A percentile compares a stretch with the other conserved stretches of the same genome.
Conservation (phyloP, 225 moss, liverwort and hornwort species). For the Neckera pumila region DNA sequence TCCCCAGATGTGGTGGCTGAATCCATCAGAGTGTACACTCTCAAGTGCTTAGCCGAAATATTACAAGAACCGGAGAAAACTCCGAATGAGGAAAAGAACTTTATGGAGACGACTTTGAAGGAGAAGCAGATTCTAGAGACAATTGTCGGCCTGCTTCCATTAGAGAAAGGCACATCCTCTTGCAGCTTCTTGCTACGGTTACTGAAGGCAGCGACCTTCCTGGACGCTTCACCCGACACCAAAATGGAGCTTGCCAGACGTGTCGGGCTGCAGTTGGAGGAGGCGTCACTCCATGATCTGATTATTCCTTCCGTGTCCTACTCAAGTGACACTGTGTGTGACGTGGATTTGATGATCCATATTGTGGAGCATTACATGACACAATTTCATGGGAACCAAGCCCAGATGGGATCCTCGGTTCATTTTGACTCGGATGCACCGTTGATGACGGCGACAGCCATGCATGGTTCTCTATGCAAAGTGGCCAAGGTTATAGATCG, state of each 20-base stretch:
- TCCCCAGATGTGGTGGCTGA: constrained; percentile 45
- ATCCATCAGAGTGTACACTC: constrained; percentile 44
- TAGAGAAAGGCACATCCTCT: constrained; percentile 43
- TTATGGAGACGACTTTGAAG: constrained; percentile 26
- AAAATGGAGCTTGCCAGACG: constrained; percentile 53
- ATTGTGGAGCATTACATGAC: constrained; percentile 65
- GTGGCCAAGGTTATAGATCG: constrained; percentile 69
- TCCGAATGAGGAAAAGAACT: neutral
- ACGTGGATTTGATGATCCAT: constrained; percentile 59
- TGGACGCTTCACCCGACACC: constrained; percentile 34
- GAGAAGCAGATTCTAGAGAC: constrained; percentile 57
- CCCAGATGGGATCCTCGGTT: neutral
- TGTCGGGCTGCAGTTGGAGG: constrained; percentile 69
- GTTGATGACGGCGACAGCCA: constrained; percentile 5
- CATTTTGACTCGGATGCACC: constrained; percentile 12
- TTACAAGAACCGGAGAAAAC: constrained; percentile 4
- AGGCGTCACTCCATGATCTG: constrained; percentile 57
- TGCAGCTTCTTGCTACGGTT: constrained; percentile 62
- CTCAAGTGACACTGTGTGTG: constrained; percentile 36
- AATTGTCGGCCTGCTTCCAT: constrained; percentile 50
- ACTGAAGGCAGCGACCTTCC: constrained; percentile 45
- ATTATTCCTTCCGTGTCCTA: constrained; percentile 66
- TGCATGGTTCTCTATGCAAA: constrained; percentile 38
- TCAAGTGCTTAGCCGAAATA: constrained; percentile 38
- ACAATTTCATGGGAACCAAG: constrained; percentile 35